phyloP scores from a whole-genome alignment of 2,329 filamentous ascomycete species.

The Colletotrichum lini region DNA sequence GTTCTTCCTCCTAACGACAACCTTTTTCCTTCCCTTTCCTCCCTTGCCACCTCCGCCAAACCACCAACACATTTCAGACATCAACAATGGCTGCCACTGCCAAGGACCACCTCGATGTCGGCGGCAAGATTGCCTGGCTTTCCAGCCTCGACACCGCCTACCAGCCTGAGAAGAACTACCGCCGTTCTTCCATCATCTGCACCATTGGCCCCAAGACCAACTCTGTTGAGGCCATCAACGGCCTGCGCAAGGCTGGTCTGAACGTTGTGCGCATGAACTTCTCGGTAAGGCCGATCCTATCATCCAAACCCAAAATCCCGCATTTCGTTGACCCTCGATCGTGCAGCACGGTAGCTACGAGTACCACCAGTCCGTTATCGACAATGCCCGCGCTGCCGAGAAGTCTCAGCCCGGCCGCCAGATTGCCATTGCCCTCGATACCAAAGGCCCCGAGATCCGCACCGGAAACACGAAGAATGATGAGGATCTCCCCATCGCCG shows the following conservation, averaged over 20 bases:
- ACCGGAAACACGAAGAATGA: conserved; percentile 82
- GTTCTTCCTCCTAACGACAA: conserved; percentile 1
- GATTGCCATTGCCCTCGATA: conserved; percentile 92
- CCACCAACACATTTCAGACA: conserved; percentile 5
- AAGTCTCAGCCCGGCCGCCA: conserved; percentile 83
- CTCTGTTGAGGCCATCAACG: conserved; percentile 96
- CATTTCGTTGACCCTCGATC: conserved; percentile 21
- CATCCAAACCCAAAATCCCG: conserved; percentile 2
- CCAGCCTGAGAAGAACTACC: conserved; percentile 89
- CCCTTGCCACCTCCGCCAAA: conserved; percentile 11
- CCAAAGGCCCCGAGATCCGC: conserved; percentile 75
- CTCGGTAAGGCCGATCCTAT: conserved; percentile 60
- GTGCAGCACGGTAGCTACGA: conserved; percentile 84
- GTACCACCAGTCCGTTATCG: conserved; percentile 98
- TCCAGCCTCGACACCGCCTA: conserved; percentile 88
- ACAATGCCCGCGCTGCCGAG: conserved; percentile 93
- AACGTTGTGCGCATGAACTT: conserved; percentile 99
- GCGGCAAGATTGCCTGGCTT: conserved; percentile 78
- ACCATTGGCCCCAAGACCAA: conserved; percentile 99
- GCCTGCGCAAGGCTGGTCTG: conserved; percentile 89
- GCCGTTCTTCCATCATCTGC: conserved; percentile 97
- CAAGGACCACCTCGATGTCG: conserved; percentile 87
- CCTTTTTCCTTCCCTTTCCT: neutral
- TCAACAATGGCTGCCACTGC: conserved; percentile 73
- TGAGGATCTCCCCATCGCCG: conserved; percentile 89